Evolutionary conservation across 2,329 filamentous ascomycete genomes (phyloP).

Genomic region (Arthroderma uncinatum): DNA sequence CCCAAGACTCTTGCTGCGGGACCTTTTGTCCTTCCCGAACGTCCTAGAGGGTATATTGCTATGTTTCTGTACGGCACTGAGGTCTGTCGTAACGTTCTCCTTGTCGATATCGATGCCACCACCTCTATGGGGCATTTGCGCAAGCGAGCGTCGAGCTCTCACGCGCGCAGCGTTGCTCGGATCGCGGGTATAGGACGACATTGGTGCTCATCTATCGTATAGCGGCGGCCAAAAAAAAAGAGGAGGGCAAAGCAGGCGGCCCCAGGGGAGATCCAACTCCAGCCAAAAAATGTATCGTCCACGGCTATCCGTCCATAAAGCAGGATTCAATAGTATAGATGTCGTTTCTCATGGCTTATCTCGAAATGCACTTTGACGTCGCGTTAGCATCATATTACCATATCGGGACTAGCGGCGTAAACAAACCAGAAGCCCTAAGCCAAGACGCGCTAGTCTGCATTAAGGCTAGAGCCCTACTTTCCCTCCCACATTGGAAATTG

Average conservation of each 20-base stretch:
- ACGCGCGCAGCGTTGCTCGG: constrained; percentile 17
- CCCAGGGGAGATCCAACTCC: background rate
- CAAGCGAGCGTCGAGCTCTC: constrained; percentile 60
- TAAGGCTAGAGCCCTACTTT: constrained; percentile 11
- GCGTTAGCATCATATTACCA: constrained; percentile 14
- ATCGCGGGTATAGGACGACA: constrained; percentile 8
- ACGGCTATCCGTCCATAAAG: background rate
- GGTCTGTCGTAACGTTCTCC: constrained; percentile 64
- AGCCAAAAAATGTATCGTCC: background rate
- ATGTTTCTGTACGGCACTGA: constrained; percentile 37
- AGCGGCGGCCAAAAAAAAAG: background rate
- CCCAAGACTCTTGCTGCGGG: constrained; percentile 89
- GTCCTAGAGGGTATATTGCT: constrained; percentile 15
- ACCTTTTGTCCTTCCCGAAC: constrained; percentile 48
- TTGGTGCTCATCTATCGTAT: background rate
- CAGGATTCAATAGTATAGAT: background rate
- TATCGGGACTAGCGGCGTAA: constrained; percentile 27
- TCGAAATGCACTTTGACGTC: background rate
- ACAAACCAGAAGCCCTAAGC: constrained; percentile 37
- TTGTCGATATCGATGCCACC: constrained; percentile 47
- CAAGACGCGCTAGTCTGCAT: constrained; percentile 24
- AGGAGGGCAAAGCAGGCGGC: background rate
- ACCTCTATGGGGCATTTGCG: constrained; percentile 45
- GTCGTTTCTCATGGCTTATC: background rate
- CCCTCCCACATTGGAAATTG: constrained; percentile 29